Base-by-base conservation (phyloP, 208 protist species). In the Trypanosomatidae sp. region DNA sequence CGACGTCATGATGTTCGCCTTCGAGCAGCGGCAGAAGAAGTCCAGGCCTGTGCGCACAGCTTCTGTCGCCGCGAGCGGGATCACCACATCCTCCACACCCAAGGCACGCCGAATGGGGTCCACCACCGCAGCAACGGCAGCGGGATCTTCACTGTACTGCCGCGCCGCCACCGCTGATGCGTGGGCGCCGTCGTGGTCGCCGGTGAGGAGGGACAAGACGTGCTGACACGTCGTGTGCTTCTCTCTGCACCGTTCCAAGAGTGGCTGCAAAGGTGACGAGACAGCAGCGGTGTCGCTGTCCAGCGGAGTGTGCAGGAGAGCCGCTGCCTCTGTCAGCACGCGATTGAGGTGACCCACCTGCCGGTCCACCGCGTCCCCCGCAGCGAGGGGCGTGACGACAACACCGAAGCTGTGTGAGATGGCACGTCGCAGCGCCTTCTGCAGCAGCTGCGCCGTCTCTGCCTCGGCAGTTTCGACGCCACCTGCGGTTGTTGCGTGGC, bases 11-110 rank as follows among this genome's bases (percentile, higher is more conserved):
- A 94, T 73, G 60, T 84, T 78, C 9, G 41, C 41, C 60, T 87
- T 90, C 15, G 75, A 86, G 77, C 91, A 96, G 25, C 91, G 87
- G 66, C 91, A 96, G 74, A 93, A 92, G 66, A 92, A 96, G 70
- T 96, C 89, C 1, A 96, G 44, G 36, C 81, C 79, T 28, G 87
- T 89, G 28, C 91, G 89, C 67, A 71, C 69, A 13, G 81, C 53
- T 30, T 77, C 77, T 8, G 71, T 55, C 7, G 69, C 70, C 19
- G 85, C 82, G 12, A 93, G 76, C 0, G 62, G 55, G 9, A 91
- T 41, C 13, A 49, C 22, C 5, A 83, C 22, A 22, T 84, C 73
- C 36, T 66, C 53, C 15, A 91, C 58, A 22, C 78, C 78, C 6
- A 93, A 44, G 30, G 74, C 17, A 10, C 44, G 53, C 19, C 91